phyloP scores from a whole-genome alignment of 73 alveolate genomes.

The Effrenium voratum region DNA sequence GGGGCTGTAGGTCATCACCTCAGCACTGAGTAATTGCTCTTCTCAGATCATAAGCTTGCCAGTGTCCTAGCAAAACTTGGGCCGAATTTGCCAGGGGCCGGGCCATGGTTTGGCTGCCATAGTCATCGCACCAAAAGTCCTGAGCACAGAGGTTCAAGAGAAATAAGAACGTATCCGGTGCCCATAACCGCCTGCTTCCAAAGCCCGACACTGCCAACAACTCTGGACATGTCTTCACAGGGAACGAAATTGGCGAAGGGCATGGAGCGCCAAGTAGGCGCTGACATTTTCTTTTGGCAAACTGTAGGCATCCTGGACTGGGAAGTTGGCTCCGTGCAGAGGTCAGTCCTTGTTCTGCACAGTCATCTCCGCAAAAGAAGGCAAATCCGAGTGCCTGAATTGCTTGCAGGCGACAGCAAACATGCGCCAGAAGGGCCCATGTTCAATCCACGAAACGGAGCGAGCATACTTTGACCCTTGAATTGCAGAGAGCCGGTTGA shows the following conservation, averaged over 20 bases:
- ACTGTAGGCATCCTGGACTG: too few species aligned
- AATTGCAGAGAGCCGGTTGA: too few species aligned
- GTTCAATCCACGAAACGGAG: not conserved
- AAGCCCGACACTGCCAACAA: too few species aligned
- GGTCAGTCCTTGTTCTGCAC: slow-evolving; percentile 76
- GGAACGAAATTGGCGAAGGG: too few species aligned
- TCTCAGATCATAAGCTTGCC: not conserved
- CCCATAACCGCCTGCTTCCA: too few species aligned
- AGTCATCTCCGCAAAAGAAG: slow-evolving; percentile 78
- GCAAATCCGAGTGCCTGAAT: slow-evolving; percentile 68
- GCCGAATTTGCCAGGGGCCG: not conserved
- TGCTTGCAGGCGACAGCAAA: not conserved
- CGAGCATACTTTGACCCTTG: not conserved
- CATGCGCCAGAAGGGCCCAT: not conserved
- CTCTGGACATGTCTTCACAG: too few species aligned
- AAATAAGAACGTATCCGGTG: too few species aligned
- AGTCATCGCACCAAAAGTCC: slow-evolving; percentile 90
- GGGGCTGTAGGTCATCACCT: slow-evolving; percentile 94
- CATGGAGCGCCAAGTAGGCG: too few species aligned
- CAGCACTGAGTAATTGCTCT: not conserved
- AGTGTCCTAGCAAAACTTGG: not conserved
- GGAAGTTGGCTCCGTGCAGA: too few species aligned
- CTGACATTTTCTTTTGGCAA: too few species aligned
- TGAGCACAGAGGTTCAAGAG: too few species aligned
- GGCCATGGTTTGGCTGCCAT: slow-evolving; percentile 79